Percentiles rank a stretch among this genome's conserved stretches.
These are phyloP conservation scores for Solanum piurae DNA, from an alignment of 257 asterid species.

Conservation along the genomic window DNA sequence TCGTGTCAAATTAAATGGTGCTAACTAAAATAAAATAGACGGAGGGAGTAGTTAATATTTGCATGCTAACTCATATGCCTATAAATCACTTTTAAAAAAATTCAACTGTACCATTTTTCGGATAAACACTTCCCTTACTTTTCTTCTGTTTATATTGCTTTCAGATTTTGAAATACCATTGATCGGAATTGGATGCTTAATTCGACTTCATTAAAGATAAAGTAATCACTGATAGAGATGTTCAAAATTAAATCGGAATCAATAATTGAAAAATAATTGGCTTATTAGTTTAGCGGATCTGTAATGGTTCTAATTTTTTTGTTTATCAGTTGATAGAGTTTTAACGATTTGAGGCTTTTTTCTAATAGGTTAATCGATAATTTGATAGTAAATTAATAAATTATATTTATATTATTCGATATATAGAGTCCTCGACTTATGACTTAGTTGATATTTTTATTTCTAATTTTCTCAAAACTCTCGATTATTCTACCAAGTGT, in stretches of 20 bases:
- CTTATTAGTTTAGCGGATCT: background rate
- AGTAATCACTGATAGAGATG: background rate
- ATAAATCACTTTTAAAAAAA: background rate
- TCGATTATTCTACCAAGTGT: background rate
- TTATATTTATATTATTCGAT: background rate
- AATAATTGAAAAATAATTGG: background rate
- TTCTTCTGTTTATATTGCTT: background rate
- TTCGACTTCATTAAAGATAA: background rate
- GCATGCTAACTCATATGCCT: background rate
- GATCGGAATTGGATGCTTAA: background rate
- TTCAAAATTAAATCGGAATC: background rate
- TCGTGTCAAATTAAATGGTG: background rate
- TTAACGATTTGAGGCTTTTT: background rate
- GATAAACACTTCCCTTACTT: background rate
- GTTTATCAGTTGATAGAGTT: background rate
- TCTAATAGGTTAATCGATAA: rapidly evolving
- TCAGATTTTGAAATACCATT: background rate
- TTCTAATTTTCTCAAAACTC: background rate
- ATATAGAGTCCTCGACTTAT: background rate
- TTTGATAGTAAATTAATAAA: background rate
- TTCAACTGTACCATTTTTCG: background rate
- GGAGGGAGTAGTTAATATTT: background rate
- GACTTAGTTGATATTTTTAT: background rate
- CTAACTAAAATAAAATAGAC: no score
- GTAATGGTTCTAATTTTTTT: background rate